Evolutionary conservation across 169 alveolate genomes (phyloP).

Genomic region (Prorocentrum cordatum): DNA sequence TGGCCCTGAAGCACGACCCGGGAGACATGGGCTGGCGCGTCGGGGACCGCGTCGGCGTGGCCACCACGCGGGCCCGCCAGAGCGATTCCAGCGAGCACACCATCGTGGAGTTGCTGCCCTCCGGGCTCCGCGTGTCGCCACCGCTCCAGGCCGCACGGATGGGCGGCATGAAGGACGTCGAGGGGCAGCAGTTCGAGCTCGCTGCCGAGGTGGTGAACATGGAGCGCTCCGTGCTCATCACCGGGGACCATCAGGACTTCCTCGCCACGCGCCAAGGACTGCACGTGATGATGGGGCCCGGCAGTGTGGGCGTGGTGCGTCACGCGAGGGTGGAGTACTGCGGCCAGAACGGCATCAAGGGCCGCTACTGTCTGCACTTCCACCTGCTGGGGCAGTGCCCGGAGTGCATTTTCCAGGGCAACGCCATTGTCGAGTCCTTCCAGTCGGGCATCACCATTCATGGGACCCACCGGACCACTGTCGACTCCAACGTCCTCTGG

Average conservation of each 20-base stretch:
- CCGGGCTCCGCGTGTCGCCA: not conserved
- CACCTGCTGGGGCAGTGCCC: conserved; percentile 22
- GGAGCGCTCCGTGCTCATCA: conserved; percentile 14
- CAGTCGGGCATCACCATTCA: conserved; percentile 19
- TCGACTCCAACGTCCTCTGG: conserved; percentile 8
- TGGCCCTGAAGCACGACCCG: conserved; percentile 13
- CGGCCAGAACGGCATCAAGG: conserved; percentile 22
- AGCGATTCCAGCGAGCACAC: not conserved
- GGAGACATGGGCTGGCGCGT: conserved; percentile 28
- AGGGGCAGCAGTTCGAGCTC: not conserved
- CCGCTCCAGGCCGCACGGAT: not conserved
- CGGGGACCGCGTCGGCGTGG: conserved; percentile 23
- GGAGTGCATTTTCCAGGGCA: conserved; percentile 13
- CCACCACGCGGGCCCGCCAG: conserved; percentile 22
- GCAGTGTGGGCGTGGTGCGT: conserved; percentile 39
- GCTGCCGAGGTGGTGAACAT: conserved; percentile 27
- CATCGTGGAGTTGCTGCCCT: not conserved
- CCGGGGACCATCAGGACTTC: conserved; percentile 46
- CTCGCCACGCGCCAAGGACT: not conserved
- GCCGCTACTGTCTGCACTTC: conserved; percentile 7
- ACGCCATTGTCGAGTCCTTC: conserved; percentile 13
- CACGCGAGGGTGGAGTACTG: conserved; percentile 8
- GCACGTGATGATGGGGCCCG: conserved; percentile 33
- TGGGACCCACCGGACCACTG: conserved; percentile 16
- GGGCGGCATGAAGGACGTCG: conserved; percentile 20